These are phyloP conservation scores for Thamnidium elegans DNA, from an alignment of 192 early-diverging fungal genomes.

Conservation along the genomic window DNA sequence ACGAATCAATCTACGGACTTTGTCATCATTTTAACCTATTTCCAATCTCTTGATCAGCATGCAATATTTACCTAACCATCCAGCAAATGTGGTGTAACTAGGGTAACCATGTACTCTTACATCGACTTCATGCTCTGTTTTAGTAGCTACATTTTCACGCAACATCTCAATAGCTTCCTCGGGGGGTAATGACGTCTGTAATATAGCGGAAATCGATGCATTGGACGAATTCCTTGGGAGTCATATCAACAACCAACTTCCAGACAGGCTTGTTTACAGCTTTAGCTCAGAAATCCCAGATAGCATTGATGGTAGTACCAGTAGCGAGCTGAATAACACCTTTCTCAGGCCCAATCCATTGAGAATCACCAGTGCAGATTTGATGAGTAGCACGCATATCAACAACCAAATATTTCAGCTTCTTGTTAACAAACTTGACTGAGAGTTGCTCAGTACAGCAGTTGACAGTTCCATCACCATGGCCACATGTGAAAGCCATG, in stretches of 20 bases:
- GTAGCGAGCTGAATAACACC: constrained; percentile 42
- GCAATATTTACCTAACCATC: constrained; percentile 37
- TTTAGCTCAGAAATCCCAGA: constrained; percentile 49
- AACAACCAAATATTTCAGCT: constrained; percentile 16
- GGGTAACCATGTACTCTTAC: constrained; percentile 40
- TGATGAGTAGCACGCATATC: constrained; percentile 36
- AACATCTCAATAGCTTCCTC: constrained; percentile 43
- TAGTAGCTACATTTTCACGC: constrained; percentile 35
- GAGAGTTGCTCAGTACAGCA: constrained; percentile 34
- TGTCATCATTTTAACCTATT: constrained; percentile 43
- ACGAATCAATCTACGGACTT: constrained; percentile 30
- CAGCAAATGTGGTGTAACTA: constrained; percentile 42
- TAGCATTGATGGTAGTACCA: too few relatives aligned
- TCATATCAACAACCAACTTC: constrained; percentile 42
- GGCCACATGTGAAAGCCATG: constrained; percentile 38
- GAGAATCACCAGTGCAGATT: constrained; percentile 37
- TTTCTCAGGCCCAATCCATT: constrained; percentile 43
- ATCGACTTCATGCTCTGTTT: constrained; percentile 30
- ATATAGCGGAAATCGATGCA: constrained; percentile 47
- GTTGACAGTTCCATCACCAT: constrained; percentile 32
- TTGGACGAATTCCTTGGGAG: constrained; percentile 39
- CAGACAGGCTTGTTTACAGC: constrained; percentile 42
- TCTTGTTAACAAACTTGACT: constrained; percentile 34
- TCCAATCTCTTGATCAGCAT: background rate
- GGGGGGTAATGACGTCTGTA: constrained; percentile 40